Evolutionary conservation across 2,329 filamentous ascomycete species (phyloP).

Genomic region (Phaeosphaeria sp.): DNA sequence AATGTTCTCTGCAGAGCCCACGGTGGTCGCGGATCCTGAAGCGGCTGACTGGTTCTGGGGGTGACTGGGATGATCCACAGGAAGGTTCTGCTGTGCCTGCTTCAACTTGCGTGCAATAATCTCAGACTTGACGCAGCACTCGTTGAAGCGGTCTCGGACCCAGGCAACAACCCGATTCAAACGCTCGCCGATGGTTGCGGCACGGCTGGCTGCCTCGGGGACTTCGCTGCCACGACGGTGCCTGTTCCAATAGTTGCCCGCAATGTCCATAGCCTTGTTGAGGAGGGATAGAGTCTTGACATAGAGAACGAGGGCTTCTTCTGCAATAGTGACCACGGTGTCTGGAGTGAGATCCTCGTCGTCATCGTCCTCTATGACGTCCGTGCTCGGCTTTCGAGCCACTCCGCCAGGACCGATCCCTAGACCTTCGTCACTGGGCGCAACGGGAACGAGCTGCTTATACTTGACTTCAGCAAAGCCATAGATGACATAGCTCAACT

Average conservation of each 20-base stretch:
- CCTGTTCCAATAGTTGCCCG: conserved; percentile 89
- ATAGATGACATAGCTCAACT: conserved; percentile 93
- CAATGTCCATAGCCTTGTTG: conserved; percentile 94
- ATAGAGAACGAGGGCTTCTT: conserved; percentile 94
- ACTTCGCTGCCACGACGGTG: conserved; percentile 67
- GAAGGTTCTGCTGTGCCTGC: conserved; percentile 83
- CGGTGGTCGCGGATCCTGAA: conserved; percentile 62
- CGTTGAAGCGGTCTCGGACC: conserved; percentile 93
- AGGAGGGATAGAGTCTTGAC: conserved; percentile 91
- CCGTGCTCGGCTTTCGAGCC: conserved; percentile 38
- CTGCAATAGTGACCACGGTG: conserved; percentile 83
- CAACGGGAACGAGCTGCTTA: conserved; percentile 90
- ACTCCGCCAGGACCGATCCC: conserved; percentile 64
- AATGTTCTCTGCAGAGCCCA: conserved; percentile 78
- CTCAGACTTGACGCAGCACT: conserved; percentile 95
- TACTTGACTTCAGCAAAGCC: conserved; percentile 99
- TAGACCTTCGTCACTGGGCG: conserved; percentile 75
- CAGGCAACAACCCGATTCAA: conserved; percentile 96
- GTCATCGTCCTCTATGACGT: conserved; percentile 61
- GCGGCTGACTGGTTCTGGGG: conserved; percentile 76
- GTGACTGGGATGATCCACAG: conserved; percentile 84
- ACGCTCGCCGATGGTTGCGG: conserved; percentile 64
- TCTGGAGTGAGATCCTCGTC: conserved; percentile 79
- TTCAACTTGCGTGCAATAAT: conserved; percentile 87
- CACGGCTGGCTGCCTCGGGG: conserved; percentile 47